Evolutionary conservation across 176 grass and related monocot species (phyloP), one percentile per base, ranked within the genome.

Genomic region (Typha latifolia): DNA sequence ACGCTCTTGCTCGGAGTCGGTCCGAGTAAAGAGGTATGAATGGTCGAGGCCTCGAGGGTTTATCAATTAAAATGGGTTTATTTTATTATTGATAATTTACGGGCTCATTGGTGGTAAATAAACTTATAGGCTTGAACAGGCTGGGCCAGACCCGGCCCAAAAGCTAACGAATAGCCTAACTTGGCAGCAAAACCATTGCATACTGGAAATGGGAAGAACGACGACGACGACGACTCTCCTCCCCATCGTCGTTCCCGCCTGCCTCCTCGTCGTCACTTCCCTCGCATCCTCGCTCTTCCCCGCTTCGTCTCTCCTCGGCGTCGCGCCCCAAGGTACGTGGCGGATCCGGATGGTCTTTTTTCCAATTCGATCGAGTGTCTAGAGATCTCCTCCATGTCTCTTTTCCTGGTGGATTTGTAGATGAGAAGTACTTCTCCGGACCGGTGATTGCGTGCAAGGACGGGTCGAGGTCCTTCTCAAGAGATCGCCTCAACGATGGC

Each of bases 391-490:
- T 47, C 12, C 12, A 68, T 47, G 12, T 68, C 18, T 29, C 51
- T 48, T 32, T 64, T 34, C 68, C 12, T 13, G 55, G 66, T 61
- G 62, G 11, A 12, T 75, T 73, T 67, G 66, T 47, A 92, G 93
- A 92, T 70, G 82, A 82, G 82, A 76, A 75, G 57, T 92, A 97
- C 80, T 92, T 90, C 47, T 62, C 77, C 63, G 67, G 80, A 37
- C 49, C 66, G 75, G 80, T 92, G 67, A 97, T 97, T 49, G 67
- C 69, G 57, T 97, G 93, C 83, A 89, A 83, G 73, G 88, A 97
- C 13, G 88, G 93, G 51, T 84, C 81, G 37, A 79, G 80, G 21
- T 86, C 76, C 34, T 97, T 97, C 72, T 49, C 82, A 22, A 92
- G 51, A 80, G 82, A 74, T 63, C 85, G 70, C 26, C 77, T 92